A percentile compares a stretch with the other conserved stretches of the same genome.
Conservation (phyloP, 371 early-diverging fungal genomes). For the Haplosporangium sp. region DNA sequence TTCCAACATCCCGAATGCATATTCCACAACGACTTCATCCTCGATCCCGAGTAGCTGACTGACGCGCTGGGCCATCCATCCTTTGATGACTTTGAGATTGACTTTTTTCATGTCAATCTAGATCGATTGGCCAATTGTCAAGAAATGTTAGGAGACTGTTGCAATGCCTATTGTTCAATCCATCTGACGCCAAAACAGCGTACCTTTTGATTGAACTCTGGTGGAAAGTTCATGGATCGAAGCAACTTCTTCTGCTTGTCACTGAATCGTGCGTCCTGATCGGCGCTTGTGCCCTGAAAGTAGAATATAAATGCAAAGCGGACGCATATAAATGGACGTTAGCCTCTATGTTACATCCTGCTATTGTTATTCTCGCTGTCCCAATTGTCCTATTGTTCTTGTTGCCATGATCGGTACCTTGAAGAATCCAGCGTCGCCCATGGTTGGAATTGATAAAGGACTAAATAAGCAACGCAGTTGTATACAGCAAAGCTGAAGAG, state of each 20-base stretch:
- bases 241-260: slow-evolving; percentile 91
- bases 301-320: background rate
- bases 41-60: slow-evolving; percentile 88
- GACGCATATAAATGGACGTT: slow-evolving; percentile 1
- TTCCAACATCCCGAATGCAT: slow-evolving; percentile 85
- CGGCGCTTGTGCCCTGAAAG: slow-evolving; percentile 78
- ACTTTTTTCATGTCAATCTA: slow-evolving; percentile 92
- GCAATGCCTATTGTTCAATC: no score
- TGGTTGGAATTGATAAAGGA: slow-evolving; percentile 25
- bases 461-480: no score
- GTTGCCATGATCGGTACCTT: slow-evolving; percentile 58
- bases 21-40: slow-evolving; percentile 93
- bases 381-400: background rate
- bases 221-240: slow-evolving; percentile 84
- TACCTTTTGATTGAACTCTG: slow-evolving; percentile 86
- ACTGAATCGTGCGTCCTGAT: slow-evolving; percentile 91
- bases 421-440: slow-evolving; percentile 87
- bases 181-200: no score
- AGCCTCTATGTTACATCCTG: no score
- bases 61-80: slow-evolving; percentile 88
- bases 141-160: background rate
- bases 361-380: background rate
- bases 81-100: slow-evolving; percentile 79
- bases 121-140: background rate
- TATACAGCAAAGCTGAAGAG: no score